phyloP scores from a whole-genome alignment of 371 early-diverging fungal genomes.

The Zancudomyces culisetae region DNA sequence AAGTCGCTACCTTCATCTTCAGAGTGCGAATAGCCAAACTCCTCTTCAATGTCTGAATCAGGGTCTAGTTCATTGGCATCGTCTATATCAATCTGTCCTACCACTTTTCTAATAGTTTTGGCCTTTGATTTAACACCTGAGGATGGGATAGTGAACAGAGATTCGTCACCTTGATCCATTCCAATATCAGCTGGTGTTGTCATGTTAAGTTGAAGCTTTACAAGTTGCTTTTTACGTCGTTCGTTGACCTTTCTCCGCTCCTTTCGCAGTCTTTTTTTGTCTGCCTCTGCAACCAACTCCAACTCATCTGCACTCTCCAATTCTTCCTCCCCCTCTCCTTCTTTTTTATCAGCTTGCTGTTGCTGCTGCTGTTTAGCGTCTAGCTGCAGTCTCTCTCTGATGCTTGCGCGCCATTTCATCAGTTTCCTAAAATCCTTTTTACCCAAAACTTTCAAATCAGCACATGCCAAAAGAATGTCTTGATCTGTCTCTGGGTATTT shows the following conservation, averaged over 20 bases:
- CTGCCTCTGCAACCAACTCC: constrained; percentile 35
- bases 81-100: constrained; percentile 15
- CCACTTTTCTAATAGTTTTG: constrained; percentile 32
- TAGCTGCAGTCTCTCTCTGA: constrained; percentile 33
- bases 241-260: constrained; percentile 43
- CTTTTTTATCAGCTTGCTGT: constrained; percentile 25
- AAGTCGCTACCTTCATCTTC: constrained; percentile 29
- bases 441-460: constrained; percentile 83
- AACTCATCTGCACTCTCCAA: constrained; percentile 35
- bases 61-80: constrained; percentile 9
- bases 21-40: constrained; percentile 17
- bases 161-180: constrained; percentile 39
- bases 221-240: constrained; percentile 59
- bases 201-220: constrained; percentile 85
- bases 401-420: constrained; percentile 66
- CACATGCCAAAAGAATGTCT: constrained; percentile 53
- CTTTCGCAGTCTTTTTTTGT: constrained; percentile 34
- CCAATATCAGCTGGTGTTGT: constrained; percentile 71
- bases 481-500: constrained; percentile 53
- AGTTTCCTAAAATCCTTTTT: constrained; percentile 77
- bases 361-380: constrained; percentile 13
- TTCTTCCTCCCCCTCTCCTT: constrained; percentile 17
- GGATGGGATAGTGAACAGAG: constrained; percentile 5
- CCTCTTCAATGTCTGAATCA: constrained; percentile 18
- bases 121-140: constrained; percentile 27